A percentile compares a stretch with the other conserved stretches of the same genome.
phyloP scores from a whole-genome alignment of 202 grass and related monocot genomes.

The Saccharum hybrid region DNA sequence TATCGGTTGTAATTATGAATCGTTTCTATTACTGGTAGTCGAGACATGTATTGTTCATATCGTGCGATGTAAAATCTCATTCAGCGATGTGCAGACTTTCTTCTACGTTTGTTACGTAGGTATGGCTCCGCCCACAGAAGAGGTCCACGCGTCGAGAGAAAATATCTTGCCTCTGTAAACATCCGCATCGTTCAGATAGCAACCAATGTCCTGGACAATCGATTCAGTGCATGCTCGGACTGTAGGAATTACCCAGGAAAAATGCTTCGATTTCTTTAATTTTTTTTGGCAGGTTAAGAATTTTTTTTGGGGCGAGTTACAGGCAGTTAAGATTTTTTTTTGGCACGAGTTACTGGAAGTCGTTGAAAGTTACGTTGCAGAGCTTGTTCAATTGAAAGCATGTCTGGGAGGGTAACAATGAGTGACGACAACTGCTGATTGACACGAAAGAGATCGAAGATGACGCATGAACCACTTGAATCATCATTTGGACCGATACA shows the following conservation, averaged over 20 bases:
- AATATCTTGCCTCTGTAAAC: not conserved
- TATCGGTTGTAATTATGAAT: constrained; percentile 34
- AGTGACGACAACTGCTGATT: not conserved
- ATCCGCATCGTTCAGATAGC: too few relatives aligned
- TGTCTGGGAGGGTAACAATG: too few relatives aligned
- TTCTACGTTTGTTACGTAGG: not conserved
- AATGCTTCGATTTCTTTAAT: too few relatives aligned
- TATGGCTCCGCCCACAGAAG: not conserved
- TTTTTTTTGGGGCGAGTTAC: not conserved
- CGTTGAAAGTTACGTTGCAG: not conserved
- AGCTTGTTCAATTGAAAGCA: too few relatives aligned
- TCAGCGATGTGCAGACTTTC: too few relatives aligned
- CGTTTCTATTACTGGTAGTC: not conserved
- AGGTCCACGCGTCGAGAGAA: not conserved
- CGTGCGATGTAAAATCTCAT: not conserved
- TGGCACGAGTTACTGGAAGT: not conserved
- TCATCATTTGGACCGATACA: not conserved
- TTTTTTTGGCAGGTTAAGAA: too few relatives aligned
- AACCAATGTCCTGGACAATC: not conserved
- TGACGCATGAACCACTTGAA: not conserved
- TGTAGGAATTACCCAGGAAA: not conserved
- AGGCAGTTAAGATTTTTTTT: not conserved
- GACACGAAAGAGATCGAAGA: not conserved
- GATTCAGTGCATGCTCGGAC: not conserved
- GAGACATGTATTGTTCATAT: not conserved